Base-by-base conservation (phyloP, 352 stramenopile genomes). In the Thraustochytrium sp. region DNA sequence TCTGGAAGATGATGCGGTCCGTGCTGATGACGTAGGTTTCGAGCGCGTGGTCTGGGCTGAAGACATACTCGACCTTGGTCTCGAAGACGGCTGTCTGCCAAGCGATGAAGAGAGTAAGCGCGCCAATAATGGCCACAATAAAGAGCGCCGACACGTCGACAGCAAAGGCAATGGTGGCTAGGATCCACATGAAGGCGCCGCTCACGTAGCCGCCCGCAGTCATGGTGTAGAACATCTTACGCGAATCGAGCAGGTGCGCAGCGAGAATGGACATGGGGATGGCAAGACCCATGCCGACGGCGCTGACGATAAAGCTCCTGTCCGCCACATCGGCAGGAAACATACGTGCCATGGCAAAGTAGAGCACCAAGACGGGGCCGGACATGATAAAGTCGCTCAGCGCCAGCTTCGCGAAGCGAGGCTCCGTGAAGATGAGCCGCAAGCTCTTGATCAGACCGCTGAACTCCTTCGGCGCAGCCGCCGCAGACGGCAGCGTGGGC, bases 321-420 rank as follows among this genome's bases (percentile, higher is more conserved):
- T 75, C 40, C 0, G 63, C 21, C 40, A 75, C 63, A 2, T 55
- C 26, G n/a, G n/a, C 13, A 3, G 63, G 63, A n/a, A 75, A 75
- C n/a, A 75, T 56, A 23, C 63, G 63, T 23, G 63, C 31, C 37
- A 75, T 26, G 34, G 63, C 34, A 9, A 23, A 36, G 36, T 56
- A 75, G 40, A 75, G 36, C 18, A 56, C 46, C 63, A 49, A 26
- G 16, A 40, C 11, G 0, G 63, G 63, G 26, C 63, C 63, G 36
- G 63, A 75, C 13, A 75, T n/a, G 40, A 75, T 54, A 54, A 75
- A 75, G 40, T 75, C 63, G 11, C n/a, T 44, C 40, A 75, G 18
- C 23, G 63, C 63, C 9, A 75, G 63, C 46, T 75, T 44, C 8
- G 37, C 63, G 26, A 59, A 59, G 21, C 51, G 51, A 31, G 16